Evolutionary conservation across 176 grass and related monocot species (phyloP).

Genomic region (Sorghum bicolor): Sorghum_bicolor_NCBIv3 NC_012875.2:48277501-48278000

Average conservation of each 20-base stretch:
- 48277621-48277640: too few relatives aligned
- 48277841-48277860: not conserved
- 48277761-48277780: not conserved
- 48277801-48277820: conserved; percentile 15
- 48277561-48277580: conserved; percentile 26
- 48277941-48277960: not conserved
- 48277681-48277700: not conserved
- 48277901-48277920: not conserved
- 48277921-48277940: not conserved
- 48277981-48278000: conserved; percentile 4
- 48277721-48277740: not conserved
- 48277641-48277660: too few relatives aligned
- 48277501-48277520: conserved; percentile 60
- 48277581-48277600: conserved; percentile 25
- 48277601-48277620: not conserved
- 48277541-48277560: conserved; percentile 42
- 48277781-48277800: not conserved
- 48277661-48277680: not conserved
- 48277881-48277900: not conserved
- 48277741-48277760: too few relatives aligned
- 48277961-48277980: not conserved
- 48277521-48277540: conserved; percentile 32
- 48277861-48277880: not conserved
- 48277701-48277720: conserved; percentile 6
- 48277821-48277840: not conserved